Percentiles rank a stretch among this genome's conserved stretches.
Evolutionary conservation across 768 basidiomycete genomes (phyloP).

Genomic region (Amanita muscaria): DNA sequence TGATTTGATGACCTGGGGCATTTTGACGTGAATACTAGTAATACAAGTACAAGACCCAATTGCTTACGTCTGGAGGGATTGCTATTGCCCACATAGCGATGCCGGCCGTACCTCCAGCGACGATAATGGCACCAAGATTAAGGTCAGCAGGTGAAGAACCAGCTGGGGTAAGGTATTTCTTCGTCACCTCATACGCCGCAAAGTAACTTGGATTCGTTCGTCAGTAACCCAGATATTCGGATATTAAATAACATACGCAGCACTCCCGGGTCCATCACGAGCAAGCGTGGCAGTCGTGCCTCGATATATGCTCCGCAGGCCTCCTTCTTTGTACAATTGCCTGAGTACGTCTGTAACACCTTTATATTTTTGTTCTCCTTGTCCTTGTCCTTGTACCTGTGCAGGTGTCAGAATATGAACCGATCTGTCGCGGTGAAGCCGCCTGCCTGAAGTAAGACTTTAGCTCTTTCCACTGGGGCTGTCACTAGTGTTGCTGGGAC

Average conservation of each 20-base stretch:
- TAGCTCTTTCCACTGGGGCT: conserved; percentile 95
- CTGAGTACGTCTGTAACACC: conserved; percentile 88
- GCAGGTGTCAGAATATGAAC: conserved; percentile 9
- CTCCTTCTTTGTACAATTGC: conserved; percentile 91
- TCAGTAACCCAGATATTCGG: not conserved
- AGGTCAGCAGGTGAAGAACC: conserved; percentile 75
- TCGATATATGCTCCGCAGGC: conserved; percentile 83
- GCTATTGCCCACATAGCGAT: conserved; percentile 98
- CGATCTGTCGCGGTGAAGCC: conserved; percentile 10
- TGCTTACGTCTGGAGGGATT: conserved; percentile 84
- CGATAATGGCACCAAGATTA: conserved; percentile 76
- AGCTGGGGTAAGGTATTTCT: conserved; percentile 75
- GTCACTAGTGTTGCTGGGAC: conserved; percentile 86
- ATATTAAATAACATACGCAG: conserved; percentile 63
- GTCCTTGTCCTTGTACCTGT: conserved; percentile 87
- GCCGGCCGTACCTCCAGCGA: conserved; percentile 92
- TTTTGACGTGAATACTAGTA: not conserved
- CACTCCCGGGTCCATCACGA: conserved; percentile 93
- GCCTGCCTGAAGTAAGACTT: conserved; percentile 82
- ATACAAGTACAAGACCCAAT: conserved; percentile 21
- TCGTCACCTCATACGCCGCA: conserved; percentile 91
- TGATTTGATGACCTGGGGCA: conserved; percentile 81
- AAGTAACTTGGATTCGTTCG: conserved; percentile 60
- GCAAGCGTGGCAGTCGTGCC: conserved; percentile 91
- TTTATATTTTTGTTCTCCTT: conserved; percentile 62